These are phyloP conservation scores for Pseudozyma thailandica DNA, from an alignment of 1,284 basidiomycete genomes.

Conservation along the genomic window DNA sequence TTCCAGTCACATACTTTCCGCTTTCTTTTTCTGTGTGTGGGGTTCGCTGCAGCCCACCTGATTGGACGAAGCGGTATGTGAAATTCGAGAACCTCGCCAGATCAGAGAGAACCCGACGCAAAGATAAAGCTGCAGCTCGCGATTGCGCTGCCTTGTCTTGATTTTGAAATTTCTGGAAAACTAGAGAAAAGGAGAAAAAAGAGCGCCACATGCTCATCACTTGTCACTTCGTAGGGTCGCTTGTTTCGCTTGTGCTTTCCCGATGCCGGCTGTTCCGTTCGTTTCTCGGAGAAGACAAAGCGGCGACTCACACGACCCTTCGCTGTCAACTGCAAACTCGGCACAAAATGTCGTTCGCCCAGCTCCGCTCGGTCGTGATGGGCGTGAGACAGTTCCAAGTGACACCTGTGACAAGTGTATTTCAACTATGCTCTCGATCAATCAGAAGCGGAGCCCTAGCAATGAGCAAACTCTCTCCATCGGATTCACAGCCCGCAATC, in stretches of 20 bases:
- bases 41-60: constrained; percentile 7
- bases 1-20: no score
- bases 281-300: not conserved
- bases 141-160: not conserved
- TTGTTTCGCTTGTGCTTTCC: not conserved
- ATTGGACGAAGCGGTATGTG: constrained; percentile 12
- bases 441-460: no score
- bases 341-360: not conserved
- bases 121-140: constrained; percentile 5
- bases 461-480: no score
- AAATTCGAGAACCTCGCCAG: constrained; percentile 3
- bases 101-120: not conserved
- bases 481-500: no score
- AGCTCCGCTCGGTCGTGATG: not conserved
- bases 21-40: constrained; percentile 16
- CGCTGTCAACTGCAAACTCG: not conserved
- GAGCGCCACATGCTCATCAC: no score
- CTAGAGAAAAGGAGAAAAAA: not conserved
- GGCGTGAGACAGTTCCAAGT: no score
- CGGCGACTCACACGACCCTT: constrained; percentile 14
- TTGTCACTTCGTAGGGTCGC: no score
- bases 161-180: not conserved
- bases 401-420: no score
- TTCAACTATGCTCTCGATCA: no score
- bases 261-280: no score